Evolutionary conservation across 441 rosid genomes (phyloP), one percentile per base, ranked within the genome.

Genomic region (Gossypium aridum): DNA sequence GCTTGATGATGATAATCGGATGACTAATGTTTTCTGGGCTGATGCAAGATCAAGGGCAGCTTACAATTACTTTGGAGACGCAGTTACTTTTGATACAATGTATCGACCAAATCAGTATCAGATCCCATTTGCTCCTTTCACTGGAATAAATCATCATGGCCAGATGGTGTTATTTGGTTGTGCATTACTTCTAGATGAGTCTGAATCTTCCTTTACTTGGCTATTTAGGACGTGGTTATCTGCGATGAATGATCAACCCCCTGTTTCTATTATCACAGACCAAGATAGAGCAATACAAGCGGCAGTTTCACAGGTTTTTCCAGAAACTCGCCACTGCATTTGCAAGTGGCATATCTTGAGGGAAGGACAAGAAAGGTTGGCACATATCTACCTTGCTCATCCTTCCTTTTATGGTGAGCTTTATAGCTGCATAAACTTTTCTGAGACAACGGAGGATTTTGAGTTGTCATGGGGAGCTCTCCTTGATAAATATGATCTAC

Each of bases 21-120:
- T 87, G 90, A 83, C 86, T 23, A 90, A 87, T 86, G 91, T 87
- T 71, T 88, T 90, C 43, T 90, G 94, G 94, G 87, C 92, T 37
- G 91, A 88, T 86, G 92, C 92, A 59, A 86, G 91, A 76, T 88
- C 94, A 68, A 87, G 94, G 81, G 75, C 77, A 57, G 89, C 90
- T 7, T 90, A 87, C 77, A 65, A 71, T 53, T 80, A 86, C 78
- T 88, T 90, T 74, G 92, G 92, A 2, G 94, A 90, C 80, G 84
- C 91, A 28, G 90, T 90, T 68, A 78, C 72, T 59, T 88, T 88
- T 76, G 92, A 90, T 74, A 88, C 94, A 4, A 85, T 82, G 82
- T 88, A 86, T 68, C 82, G 92, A 70, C 86, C 88, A 49, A 86
- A 88, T 81, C 91, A 87, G 60, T 88, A 87, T 77, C 86, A 76